Percentiles rank a stretch among this genome's conserved stretches.
These are phyloP conservation scores for Metroxylon sagu DNA, from an alignment of 176 grass and related monocot species.

Conservation along the genomic window DNA sequence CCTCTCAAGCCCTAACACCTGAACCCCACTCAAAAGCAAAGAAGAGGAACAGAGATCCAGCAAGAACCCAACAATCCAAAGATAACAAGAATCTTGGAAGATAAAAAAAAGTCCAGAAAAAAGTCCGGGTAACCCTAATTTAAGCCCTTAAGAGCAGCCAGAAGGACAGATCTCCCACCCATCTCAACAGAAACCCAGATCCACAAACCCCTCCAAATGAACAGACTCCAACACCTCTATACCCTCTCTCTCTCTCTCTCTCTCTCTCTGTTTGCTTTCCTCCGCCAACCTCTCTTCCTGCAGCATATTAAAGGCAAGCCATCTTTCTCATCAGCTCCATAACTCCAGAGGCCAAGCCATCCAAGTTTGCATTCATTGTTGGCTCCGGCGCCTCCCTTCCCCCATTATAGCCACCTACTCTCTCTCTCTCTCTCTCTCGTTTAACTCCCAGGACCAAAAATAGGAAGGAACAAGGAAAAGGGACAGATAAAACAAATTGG, in stretches of 20 bases:
- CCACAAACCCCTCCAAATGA: conserved; percentile 21
- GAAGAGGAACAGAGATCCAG: no score
- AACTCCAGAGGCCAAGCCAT: conserved; percentile 1
- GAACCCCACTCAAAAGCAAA: no score
- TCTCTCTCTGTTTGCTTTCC: conserved; percentile 14
- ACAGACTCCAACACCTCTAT: not conserved
- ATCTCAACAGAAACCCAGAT: conserved; percentile 35
- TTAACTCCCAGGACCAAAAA: no score
- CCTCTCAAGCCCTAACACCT: no score
- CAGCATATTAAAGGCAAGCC: conserved; percentile 20
- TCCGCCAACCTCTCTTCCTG: conserved; percentile 32
- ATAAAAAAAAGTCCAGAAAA: no score
- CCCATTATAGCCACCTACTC: not conserved
- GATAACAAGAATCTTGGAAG: no score
- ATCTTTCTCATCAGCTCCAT: conserved; percentile 9
- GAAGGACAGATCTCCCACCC: conserved; percentile 20
- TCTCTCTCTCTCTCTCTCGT: no score
- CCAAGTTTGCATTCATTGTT: conserved; percentile 8
- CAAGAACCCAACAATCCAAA: no score
- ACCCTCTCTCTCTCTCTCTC: conserved; percentile 3
- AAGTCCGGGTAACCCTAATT: no score
- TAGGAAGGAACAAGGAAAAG: no score
- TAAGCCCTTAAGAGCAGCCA: no score
- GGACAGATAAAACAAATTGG: no score
- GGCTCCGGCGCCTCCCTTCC: not conserved